Conservation (phyloP, 208 protist species). For the Polymyxa betae region DNA sequence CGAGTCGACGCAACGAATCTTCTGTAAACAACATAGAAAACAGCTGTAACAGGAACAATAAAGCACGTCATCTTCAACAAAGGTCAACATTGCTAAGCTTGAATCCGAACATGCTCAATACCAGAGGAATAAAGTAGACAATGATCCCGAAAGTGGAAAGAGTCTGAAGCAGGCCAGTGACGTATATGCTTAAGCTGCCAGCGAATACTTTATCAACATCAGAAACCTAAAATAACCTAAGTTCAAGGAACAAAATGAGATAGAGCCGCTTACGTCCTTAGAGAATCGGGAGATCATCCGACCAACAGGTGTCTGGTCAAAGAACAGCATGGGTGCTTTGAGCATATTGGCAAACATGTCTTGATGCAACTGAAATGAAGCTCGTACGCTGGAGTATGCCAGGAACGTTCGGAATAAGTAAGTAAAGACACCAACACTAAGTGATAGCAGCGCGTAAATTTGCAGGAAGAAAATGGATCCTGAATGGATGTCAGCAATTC, state of each 20-base stretch:
- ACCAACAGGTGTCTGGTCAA: constrained; percentile 88
- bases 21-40: constrained; percentile 63
- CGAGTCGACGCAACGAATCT: constrained; percentile 32
- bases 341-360: constrained; percentile 68
- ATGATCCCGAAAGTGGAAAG: background rate
- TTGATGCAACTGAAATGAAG: constrained; percentile 58
- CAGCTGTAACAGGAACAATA: background rate
- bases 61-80: background rate
- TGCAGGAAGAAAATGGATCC: background rate
- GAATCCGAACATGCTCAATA: background rate
- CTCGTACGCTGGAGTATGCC: background rate
- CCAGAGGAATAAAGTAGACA: background rate
- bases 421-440: background rate
- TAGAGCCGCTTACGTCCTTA: constrained; percentile 76
- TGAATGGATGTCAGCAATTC: background rate
- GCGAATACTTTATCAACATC: background rate
- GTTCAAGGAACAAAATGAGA: background rate
- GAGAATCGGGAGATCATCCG: constrained; percentile 91
- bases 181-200: background rate
- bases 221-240: background rate
- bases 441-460: background rate
- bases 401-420: background rate
- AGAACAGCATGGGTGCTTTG: constrained; percentile 78
- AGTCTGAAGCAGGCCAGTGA: background rate
- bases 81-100: background rate